Base-by-base conservation (phyloP, 208 protist genomes). In the Porcisia hertigi region DNA sequence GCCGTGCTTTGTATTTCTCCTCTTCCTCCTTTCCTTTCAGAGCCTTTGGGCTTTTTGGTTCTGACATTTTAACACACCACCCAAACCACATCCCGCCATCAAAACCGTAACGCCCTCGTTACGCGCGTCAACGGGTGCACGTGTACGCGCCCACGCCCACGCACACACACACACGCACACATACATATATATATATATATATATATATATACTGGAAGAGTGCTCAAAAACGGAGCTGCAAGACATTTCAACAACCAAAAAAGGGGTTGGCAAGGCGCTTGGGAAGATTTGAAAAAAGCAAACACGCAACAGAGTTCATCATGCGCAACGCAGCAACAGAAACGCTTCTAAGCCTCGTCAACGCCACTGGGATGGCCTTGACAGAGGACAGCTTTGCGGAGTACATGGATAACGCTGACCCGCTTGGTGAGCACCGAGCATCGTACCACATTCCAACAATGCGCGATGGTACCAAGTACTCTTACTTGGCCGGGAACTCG, bases 401-500 rank as follows among this genome's bases (percentile, higher is more conserved):
- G 41, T 79, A 82, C 76, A 90, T 94, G 81, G 91, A 97, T 72
- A 74, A 39, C 49, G 67, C 58, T n/a, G 93, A 97, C 77, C 75
- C 82, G 18, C 86, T 97, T 47, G 79, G 71, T 14, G 86, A 87
- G 60, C 84, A 95, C 73, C 88, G 88, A 77, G 57, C 76, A 3
- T 67, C 79, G 45, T 97, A 88, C 77, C 77, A 86, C 74, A 81
- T 95, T 57, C 93, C 93, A 18, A 73, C 77, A 23, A 73, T 63
- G 54, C 87, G 81, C 52, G 80, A 87, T 57, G 87, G 86, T 23
- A 73, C 77, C 0, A 53, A 72, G 1, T 86, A 82, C 69, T 63
- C 94, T 14, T 98, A 98, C 88, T 79, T 98, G 9, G 96, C 92
- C 63, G 91, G 92, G 49, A 96, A 98, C 82, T 90, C 92, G 30